phyloP scores from a whole-genome alignment of 225 moss, liverwort and hornwort genomes.

The Takakia lepidozioides region DNA sequence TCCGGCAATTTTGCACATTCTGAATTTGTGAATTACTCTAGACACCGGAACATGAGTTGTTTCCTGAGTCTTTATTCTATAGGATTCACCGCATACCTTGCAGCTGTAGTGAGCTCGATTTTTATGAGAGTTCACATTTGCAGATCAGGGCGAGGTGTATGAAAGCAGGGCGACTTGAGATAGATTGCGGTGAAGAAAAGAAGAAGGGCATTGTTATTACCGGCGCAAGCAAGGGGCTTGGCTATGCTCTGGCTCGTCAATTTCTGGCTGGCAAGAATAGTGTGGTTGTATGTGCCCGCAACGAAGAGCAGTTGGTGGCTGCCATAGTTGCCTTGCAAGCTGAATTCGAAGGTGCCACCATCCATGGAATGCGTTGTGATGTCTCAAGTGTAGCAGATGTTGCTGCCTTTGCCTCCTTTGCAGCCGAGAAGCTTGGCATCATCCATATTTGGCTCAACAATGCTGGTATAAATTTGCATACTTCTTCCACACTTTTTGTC shows the following conservation, averaged over 20 bases:
- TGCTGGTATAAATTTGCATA: constrained; percentile 43
- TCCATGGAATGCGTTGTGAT: constrained; percentile 69
- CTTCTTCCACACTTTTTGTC: not conserved
- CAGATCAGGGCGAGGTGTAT: too few relatives aligned
- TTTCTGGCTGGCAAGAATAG: constrained; percentile 53
- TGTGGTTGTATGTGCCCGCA: constrained; percentile 80
- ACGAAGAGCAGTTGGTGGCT: constrained; percentile 47
- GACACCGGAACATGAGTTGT: too few relatives aligned
- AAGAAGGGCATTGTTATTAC: constrained; percentile 84
- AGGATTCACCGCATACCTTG: too few relatives aligned
- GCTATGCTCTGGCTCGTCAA: constrained; percentile 69
- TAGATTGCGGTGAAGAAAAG: not conserved
- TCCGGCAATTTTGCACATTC: too few relatives aligned
- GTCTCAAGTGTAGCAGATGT: constrained; percentile 70
- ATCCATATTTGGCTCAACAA: constrained; percentile 94
- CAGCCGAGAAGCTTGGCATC: constrained; percentile 44
- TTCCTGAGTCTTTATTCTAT: too few relatives aligned
- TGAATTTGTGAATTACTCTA: too few relatives aligned
- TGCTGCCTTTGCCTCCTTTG: constrained; percentile 52
- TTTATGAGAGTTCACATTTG: too few relatives aligned
- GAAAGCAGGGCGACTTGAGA: not conserved
- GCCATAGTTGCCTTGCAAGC: constrained; percentile 41
- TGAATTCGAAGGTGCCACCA: constrained; percentile 26
- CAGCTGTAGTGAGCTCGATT: too few relatives aligned
- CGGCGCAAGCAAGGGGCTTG: constrained; percentile 77